These are phyloP conservation scores for Emmonsiellopsis sp. DNA, from an alignment of 2,329 filamentous ascomycete genomes.

Conservation along the genomic window DNA sequence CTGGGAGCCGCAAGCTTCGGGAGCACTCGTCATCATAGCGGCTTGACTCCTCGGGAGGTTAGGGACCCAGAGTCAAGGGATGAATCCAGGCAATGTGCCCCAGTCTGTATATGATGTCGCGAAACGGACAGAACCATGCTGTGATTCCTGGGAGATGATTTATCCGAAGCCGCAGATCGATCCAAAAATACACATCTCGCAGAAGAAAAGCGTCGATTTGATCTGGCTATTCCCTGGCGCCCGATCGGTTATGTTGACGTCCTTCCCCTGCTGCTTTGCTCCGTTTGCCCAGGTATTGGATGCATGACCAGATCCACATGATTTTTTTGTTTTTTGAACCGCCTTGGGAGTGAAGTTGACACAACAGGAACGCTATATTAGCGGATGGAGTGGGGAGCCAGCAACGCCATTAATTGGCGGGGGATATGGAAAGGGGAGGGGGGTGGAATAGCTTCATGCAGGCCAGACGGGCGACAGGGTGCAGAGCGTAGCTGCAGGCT, in stretches of 20 bases:
- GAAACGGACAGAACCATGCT: background rate
- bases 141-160: background rate
- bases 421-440: background rate
- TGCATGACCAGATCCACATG: background rate
- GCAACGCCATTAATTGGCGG: constrained; percentile 1
- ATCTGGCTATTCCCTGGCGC: background rate
- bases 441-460: constrained; percentile 5
- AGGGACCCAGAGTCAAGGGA: background rate
- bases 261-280: background rate
- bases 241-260: background rate
- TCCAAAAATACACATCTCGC: background rate
- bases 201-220: background rate
- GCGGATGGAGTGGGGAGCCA: background rate
- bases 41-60: background rate
- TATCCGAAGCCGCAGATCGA: background rate
- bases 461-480: background rate
- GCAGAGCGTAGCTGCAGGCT: constrained; percentile 2
- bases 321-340: background rate
- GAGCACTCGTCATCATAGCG: background rate
- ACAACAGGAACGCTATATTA: background rate
- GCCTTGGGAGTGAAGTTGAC: background rate
- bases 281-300: background rate
- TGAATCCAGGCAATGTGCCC: background rate
- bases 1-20: background rate
- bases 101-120: background rate